These are phyloP conservation scores for Haberlea rhodopensis DNA, from an alignment of 257 asterid species.

Conservation along the genomic window DNA sequence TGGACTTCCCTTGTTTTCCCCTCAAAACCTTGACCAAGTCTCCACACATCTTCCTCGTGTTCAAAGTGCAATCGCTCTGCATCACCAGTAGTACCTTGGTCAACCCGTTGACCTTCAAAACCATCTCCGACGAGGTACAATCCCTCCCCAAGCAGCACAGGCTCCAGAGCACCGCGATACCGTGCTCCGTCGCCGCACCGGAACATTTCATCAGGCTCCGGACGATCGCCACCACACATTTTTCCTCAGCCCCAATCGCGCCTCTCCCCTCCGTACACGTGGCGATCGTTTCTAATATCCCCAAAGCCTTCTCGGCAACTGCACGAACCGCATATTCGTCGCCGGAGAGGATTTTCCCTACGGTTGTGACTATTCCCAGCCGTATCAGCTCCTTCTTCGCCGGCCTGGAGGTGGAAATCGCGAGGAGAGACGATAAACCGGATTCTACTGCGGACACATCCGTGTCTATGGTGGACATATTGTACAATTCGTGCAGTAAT, in stretches of 20 bases:
- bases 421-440: constrained; percentile 51
- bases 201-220: constrained; percentile 73
- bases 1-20: constrained; percentile 57
- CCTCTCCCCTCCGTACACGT: constrained; percentile 82
- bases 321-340: constrained; percentile 28
- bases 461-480: constrained; percentile 31
- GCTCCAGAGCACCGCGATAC: constrained; percentile 83
- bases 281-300: constrained; percentile 47
- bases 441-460: constrained; percentile 39
- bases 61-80: constrained; percentile 71
- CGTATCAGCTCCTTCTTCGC: constrained; percentile 71
- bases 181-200: constrained; percentile 74
- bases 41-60: constrained; percentile 61
- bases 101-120: constrained; percentile 55
- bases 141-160: constrained; percentile 70
- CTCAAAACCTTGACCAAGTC: constrained; percentile 83
- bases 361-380: constrained; percentile 52
- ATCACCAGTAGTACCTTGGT: constrained; percentile 79
- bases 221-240: constrained; percentile 62
- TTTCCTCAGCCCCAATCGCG: constrained; percentile 52
- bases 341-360: constrained; percentile 45
- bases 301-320: constrained; percentile 48
- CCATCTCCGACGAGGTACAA: constrained; percentile 47
- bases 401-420: constrained; percentile 50
- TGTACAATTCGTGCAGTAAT: constrained; percentile 48